A percentile compares a stretch with the other conserved stretches of the same genome.
phyloP scores from a whole-genome alignment of 2,329 filamentous ascomycete genomes.

The Neurospora sp. region DNA sequence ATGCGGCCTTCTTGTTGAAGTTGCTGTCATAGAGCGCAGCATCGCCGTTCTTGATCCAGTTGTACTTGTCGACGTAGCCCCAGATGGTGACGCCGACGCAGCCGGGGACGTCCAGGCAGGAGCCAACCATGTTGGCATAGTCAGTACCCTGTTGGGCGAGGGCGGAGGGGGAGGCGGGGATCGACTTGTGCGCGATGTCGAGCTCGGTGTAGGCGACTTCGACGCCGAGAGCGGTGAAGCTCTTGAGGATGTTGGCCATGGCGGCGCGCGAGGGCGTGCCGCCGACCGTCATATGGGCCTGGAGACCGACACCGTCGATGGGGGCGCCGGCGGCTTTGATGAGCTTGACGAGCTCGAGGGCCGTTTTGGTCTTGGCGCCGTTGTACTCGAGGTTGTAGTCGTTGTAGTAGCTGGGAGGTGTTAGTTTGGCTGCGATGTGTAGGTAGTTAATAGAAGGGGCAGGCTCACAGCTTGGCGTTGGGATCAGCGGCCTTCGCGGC shows the following conservation, averaged over 20 bases:
- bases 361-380: constrained; percentile 34
- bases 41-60: constrained; percentile 28
- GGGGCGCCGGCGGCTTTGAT: constrained; percentile 39
- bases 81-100: constrained; percentile 35
- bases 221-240: constrained; percentile 41
- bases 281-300: constrained; percentile 51
- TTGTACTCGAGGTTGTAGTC: constrained; percentile 52
- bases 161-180: constrained; percentile 30
- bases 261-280: constrained; percentile 34
- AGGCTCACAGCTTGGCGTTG: constrained; percentile 37
- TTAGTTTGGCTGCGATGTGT: constrained; percentile 24
- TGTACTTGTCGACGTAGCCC: constrained; percentile 33
- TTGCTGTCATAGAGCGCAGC: constrained; percentile 29
- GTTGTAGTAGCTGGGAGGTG: constrained; percentile 32
- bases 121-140: constrained; percentile 29
- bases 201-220: constrained; percentile 55
- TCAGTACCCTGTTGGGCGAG: constrained; percentile 36
- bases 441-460: constrained; percentile 16
- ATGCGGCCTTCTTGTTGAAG: constrained; percentile 29
- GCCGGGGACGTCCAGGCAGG: constrained; percentile 24
- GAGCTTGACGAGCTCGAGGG: constrained; percentile 34
- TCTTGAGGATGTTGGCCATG: constrained; percentile 35
- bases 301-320: constrained; percentile 54
- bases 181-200: constrained; percentile 39
- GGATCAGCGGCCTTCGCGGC: constrained; percentile 45